Percentiles rank a stretch among this genome's conserved stretches.
These are phyloP conservation scores for Oxyria digyna DNA, from an alignment of 148 eudicot species.

Conservation along the genomic window DNA sequence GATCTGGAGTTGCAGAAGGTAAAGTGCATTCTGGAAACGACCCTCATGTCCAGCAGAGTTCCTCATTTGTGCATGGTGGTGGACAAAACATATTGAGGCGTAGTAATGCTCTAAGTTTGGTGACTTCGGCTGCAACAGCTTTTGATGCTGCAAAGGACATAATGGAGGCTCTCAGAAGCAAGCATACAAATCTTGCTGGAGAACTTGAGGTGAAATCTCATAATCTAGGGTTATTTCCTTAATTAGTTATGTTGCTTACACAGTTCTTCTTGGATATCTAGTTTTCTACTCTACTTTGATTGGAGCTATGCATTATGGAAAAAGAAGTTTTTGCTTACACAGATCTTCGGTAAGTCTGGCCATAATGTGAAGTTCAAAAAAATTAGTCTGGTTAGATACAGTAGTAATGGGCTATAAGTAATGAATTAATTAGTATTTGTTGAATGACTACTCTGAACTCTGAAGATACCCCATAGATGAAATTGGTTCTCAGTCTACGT, in stretches of 20 bases:
- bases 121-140: conserved; percentile 94
- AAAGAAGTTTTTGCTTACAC: neutral
- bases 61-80: conserved; percentile 46
- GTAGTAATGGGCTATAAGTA: neutral
- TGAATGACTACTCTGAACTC: neutral
- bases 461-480: neutral
- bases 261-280: neutral
- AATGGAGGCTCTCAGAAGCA: conserved; percentile 98
- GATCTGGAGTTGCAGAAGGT: conserved; percentile 49
- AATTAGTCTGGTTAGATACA: neutral
- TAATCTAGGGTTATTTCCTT: neutral
- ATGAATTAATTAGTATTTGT: neutral
- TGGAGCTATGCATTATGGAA: neutral
- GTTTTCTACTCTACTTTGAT: neutral
- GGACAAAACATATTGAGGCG: conserved; percentile 73
- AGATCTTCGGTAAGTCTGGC: neutral
- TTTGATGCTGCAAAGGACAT: conserved; percentile 97
- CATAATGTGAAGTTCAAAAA: neutral
- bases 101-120: conserved; percentile 57
- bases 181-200: conserved; percentile 89
- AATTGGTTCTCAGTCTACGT: neutral
- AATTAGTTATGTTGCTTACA: neutral
- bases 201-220: conserved; percentile 70
- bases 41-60: conserved; percentile 47
- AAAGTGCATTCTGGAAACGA: conserved; percentile 51